A percentile compares a stretch with the other conserved stretches of the same genome.
Evolutionary conservation across 192 early-diverging fungal genomes (phyloP).

Genomic region (Rhizophagus clarus): DNA sequence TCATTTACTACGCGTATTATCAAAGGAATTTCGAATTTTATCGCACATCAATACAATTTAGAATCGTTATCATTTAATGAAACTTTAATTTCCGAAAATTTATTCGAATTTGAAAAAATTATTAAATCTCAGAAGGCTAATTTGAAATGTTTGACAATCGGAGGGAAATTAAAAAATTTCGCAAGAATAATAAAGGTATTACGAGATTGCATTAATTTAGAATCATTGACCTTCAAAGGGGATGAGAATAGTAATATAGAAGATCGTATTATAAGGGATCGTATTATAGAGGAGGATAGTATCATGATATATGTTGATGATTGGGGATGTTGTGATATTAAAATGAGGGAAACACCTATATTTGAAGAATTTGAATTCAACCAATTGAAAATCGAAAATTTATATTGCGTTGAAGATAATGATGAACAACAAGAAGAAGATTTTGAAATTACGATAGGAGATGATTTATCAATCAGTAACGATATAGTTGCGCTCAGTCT

Average conservation of each 20-base stretch:
- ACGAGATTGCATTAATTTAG: background rate
- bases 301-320: too few relatives aligned
- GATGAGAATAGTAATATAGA: too few relatives aligned
- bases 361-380: background rate
- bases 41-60: background rate
- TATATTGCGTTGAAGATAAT: background rate
- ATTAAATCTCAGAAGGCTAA: background rate
- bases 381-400: background rate
- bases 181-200: background rate
- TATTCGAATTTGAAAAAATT: background rate
- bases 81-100: background rate
- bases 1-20: background rate
- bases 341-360: background rate
- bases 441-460: background rate
- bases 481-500: background rate
- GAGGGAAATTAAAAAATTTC: background rate
- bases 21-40: background rate
- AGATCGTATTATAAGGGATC: background rate
- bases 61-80: background rate
- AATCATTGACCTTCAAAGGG: background rate
- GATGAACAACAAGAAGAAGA: background rate
- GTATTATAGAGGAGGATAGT: too few relatives aligned
- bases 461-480: background rate
- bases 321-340: too few relatives aligned
- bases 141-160: background rate